phyloP scores from a whole-genome alignment of 495 filamentous ascomycete genomes.

The Penicillium crystallinum region DNA sequence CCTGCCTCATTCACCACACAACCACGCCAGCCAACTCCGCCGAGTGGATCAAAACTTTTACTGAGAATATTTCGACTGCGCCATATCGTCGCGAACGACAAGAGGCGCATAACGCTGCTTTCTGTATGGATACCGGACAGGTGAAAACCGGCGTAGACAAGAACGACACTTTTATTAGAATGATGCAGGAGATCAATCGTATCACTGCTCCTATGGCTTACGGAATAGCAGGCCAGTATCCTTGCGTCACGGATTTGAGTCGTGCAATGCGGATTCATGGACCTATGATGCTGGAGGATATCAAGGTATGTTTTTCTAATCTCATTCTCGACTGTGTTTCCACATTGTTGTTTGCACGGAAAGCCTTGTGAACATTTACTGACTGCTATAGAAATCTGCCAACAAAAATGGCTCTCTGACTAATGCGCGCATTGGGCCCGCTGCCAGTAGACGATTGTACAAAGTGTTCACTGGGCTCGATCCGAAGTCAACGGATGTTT shows the following conservation, averaged over 20 bases:
- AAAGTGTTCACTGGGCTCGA: conserved; percentile 71
- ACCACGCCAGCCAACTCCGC: conserved; percentile 56
- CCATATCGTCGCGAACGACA: conserved; percentile 58
- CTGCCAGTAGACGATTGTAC: conserved; percentile 65
- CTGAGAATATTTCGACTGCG: conserved; percentile 72
- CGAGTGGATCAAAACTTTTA: conserved; percentile 74
- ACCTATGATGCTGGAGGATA: conserved; percentile 52
- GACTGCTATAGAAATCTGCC: conserved; percentile 49
- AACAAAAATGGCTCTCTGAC: conserved; percentile 64
- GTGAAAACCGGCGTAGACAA: conserved; percentile 66
- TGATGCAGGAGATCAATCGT: conserved; percentile 73
- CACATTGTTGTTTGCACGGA: background rate
- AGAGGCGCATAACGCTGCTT: conserved; percentile 51
- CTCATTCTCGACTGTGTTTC: background rate
- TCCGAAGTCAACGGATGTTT: conserved; percentile 63
- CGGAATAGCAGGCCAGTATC: conserved; percentile 61
- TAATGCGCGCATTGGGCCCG: conserved; percentile 60
- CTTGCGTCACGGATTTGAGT: conserved; percentile 51
- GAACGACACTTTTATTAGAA: conserved; percentile 65
- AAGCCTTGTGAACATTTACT: background rate
- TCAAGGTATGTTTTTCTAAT: conserved; percentile 39
- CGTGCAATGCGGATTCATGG: conserved; percentile 56
- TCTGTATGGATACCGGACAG: conserved; percentile 82
- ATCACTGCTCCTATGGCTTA: conserved; percentile 70
- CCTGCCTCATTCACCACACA: conserved; percentile 70